phyloP scores from a whole-genome alignment of 192 early-diverging fungal species.

The Thamnidium elegans region DNA sequence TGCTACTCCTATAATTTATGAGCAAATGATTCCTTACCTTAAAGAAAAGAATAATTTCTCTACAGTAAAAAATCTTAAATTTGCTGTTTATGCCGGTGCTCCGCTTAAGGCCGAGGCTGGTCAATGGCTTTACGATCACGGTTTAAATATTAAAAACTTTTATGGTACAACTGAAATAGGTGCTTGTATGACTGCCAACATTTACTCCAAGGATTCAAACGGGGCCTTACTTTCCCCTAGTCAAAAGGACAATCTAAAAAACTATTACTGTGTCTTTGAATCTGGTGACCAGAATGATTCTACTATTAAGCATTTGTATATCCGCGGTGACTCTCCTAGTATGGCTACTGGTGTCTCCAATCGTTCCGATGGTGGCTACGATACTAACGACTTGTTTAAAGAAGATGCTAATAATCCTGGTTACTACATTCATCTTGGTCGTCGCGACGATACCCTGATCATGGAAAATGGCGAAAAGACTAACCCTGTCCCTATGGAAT shows the following conservation, averaged over 20 bases:
- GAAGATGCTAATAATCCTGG: not conserved
- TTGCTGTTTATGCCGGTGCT: slow-evolving; percentile 2
- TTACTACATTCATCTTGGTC: slow-evolving; percentile 23
- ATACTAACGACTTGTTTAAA: slow-evolving; percentile 26
- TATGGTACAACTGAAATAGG: slow-evolving; percentile 12
- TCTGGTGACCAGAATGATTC: not conserved
- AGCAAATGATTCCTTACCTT: slow-evolving; percentile 4
- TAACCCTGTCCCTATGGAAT: slow-evolving; percentile 32
- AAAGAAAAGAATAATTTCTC: slow-evolving; percentile 10
- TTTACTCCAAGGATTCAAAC: not conserved
- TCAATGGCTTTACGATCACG: not conserved
- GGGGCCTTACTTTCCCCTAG: not conserved
- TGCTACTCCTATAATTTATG: slow-evolving; percentile 3
- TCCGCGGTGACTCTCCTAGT: slow-evolving; percentile 6
- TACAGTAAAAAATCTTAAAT: not conserved
- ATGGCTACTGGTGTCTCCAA: slow-evolving; percentile 16
- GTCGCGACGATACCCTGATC: slow-evolving; percentile 18
- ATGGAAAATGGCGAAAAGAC: slow-evolving; percentile 40
- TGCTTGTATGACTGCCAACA: not conserved
- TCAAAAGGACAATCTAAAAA: not conserved
- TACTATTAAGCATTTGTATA: slow-evolving; percentile 4
- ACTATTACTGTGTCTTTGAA: slow-evolving; percentile 12
- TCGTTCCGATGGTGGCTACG: slow-evolving; percentile 25
- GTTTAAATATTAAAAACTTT: not conserved
- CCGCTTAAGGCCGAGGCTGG: slow-evolving; percentile 12